Evolutionary conservation across 305 asterid species (phyloP).

Genomic region (Vinca major): DNA sequence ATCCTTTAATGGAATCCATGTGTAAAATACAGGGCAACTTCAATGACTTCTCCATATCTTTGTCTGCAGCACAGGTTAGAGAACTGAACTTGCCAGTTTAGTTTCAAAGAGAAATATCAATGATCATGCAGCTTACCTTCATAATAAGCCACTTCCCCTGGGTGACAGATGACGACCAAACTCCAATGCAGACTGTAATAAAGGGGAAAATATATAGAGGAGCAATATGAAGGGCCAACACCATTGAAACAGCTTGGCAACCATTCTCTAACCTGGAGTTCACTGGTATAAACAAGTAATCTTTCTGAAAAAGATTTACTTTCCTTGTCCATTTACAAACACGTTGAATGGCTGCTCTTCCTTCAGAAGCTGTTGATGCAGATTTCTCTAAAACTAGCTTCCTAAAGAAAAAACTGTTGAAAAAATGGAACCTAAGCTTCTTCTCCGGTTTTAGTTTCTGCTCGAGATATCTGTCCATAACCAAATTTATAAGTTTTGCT

Average conservation of each 20-base stretch:
- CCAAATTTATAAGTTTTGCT: conserved; percentile 18
- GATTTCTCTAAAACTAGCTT: conserved; percentile 55
- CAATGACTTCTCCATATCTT: conserved; percentile 29
- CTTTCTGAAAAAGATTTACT: conserved; percentile 65
- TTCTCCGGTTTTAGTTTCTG: conserved; percentile 37
- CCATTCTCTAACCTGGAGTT: conserved; percentile 65
- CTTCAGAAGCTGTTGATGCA: conserved; percentile 37
- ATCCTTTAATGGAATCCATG: conserved; percentile 80
- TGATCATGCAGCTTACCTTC: conserved; percentile 30
- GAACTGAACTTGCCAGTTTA: conserved; percentile 16
- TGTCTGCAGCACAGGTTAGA: conserved; percentile 35
- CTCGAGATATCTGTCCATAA: conserved; percentile 54
- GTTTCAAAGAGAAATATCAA: background rate
- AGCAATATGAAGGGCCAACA: conserved; percentile 12
- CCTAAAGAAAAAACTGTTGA: conserved; percentile 86
- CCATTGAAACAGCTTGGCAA: conserved; percentile 10
- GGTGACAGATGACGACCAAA: conserved; percentile 83
- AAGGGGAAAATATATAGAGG: conserved; percentile 16
- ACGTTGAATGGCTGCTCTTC: conserved; percentile 52
- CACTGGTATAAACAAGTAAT: conserved; percentile 74
- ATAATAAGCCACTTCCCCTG: conserved; percentile 52
- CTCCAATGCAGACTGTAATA: conserved; percentile 89
- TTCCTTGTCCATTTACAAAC: conserved; percentile 84
- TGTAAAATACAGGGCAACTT: conserved; percentile 69
- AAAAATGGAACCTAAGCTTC: conserved; percentile 61